Evolutionary conservation across 73 alveolate genomes (phyloP).

Genomic region (Paramecium pentaurelia): DNA sequence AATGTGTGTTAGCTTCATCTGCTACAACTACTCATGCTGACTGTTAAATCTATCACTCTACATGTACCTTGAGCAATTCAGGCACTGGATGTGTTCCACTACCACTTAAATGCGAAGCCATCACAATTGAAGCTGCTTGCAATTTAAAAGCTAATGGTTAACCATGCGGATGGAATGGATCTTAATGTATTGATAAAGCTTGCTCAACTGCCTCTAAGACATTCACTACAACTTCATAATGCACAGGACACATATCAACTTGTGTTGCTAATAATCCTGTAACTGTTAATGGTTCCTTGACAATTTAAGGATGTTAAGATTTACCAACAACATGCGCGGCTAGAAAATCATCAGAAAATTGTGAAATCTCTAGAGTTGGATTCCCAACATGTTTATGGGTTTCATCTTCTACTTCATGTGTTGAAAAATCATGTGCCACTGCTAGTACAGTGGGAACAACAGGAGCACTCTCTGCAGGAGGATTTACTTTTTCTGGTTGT

Average conservation of each 20-base stretch:
- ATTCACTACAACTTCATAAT: not conserved
- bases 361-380: not conserved
- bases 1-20: not conserved
- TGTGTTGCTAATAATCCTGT: not conserved
- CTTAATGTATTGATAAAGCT: not conserved
- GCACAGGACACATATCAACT: not conserved
- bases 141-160: not conserved
- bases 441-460: too few species aligned
- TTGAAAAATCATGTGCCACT: not conserved
- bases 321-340: not conserved
- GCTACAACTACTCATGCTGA: not conserved
- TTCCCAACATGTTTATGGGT: constrained; percentile 12
- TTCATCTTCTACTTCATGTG: not conserved
- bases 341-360: not conserved
- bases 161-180: constrained; percentile 35
- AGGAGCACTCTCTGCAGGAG: too few species aligned
- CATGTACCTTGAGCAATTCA: not conserved
- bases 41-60: not conserved
- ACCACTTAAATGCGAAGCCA: not conserved
- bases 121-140: not conserved
- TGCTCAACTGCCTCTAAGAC: not conserved
- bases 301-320: not conserved
- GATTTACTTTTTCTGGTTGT: too few species aligned
- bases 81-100: not conserved
- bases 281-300: not conserved